Evolutionary conservation across 1,139 yeast genomes (phyloP).

Genomic region (Meyerozyma sp.): DNA sequence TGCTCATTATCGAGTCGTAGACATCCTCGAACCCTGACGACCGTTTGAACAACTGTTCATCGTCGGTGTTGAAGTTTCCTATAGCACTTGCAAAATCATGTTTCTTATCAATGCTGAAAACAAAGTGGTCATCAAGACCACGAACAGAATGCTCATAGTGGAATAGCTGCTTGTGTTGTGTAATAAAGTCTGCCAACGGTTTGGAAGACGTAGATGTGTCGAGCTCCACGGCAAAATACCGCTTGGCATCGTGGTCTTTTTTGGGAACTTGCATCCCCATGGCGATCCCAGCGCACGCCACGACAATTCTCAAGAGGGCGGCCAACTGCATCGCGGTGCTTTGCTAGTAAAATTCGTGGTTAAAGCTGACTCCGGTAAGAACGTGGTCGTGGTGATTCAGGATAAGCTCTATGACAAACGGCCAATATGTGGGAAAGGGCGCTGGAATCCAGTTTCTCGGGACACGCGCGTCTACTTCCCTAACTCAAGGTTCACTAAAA

Average conservation of each 20-base stretch:
- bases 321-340: background rate
- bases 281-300: background rate
- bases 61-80: slow-evolving; percentile 33
- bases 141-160: slow-evolving; percentile 54
- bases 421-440: too few species aligned
- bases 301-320: background rate
- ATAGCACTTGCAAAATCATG: slow-evolving; percentile 29
- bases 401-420: too few species aligned
- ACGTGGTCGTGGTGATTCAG: too few species aligned
- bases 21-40: slow-evolving; percentile 18
- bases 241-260: slow-evolving; percentile 34
- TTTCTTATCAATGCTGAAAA: slow-evolving; percentile 48
- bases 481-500: too few species aligned
- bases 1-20: slow-evolving; percentile 23
- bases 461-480: too few species aligned
- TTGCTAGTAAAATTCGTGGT: background rate
- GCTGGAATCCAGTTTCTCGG: too few species aligned
- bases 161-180: slow-evolving; percentile 28
- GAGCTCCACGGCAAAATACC: slow-evolving; percentile 59
- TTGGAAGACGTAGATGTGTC: slow-evolving; percentile 24
- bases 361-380: background rate
- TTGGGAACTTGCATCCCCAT: slow-evolving; percentile 14
- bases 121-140: slow-evolving; percentile 55
- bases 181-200: slow-evolving; percentile 28
- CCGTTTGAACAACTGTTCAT: slow-evolving; percentile 22